These are phyloP conservation scores for Rusavskia elegans DNA, from an alignment of 495 filamentous ascomycete genomes.

Conservation along the genomic window DNA sequence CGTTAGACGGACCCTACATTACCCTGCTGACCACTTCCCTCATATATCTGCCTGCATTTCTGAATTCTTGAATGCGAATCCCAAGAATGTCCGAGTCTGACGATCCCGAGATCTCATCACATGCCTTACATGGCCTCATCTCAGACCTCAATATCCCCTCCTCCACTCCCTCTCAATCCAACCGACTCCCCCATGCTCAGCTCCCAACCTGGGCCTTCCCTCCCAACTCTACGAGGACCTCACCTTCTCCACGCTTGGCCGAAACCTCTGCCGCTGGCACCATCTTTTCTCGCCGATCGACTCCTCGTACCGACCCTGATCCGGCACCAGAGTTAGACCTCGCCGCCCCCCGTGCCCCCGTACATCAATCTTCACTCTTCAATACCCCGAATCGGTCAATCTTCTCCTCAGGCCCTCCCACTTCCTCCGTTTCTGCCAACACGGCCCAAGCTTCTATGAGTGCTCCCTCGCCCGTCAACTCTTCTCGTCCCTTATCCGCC, in stretches of 20 bases:
- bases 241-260: constrained; percentile 6
- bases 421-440: constrained; percentile 19
- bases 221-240: constrained; percentile 4
- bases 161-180: background rate
- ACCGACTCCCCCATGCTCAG: constrained; percentile 1
- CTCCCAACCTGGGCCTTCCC: constrained; percentile 14
- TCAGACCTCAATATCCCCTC: constrained; percentile 5
- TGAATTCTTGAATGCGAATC: constrained; percentile 4
- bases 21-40: too few species aligned
- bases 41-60: too few species aligned
- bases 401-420: constrained; percentile 23
- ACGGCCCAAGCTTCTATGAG: constrained; percentile 22
- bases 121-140: constrained; percentile 10
- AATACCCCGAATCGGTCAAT: constrained; percentile 20
- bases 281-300: constrained; percentile 12
- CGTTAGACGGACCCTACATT: too few species aligned
- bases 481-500: constrained; percentile 14
- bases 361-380: constrained; percentile 14
- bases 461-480: constrained; percentile 12
- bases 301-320: constrained; percentile 4
- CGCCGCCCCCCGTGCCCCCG: constrained; percentile 2
- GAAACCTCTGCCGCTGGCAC: constrained; percentile 6
- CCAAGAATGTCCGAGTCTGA: constrained; percentile 15
- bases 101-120: constrained; percentile 10
- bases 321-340: constrained; percentile 12